Conservation (phyloP, 2,329 filamentous ascomycete genomes). For the Hymenoscyphus albidus region DNA sequence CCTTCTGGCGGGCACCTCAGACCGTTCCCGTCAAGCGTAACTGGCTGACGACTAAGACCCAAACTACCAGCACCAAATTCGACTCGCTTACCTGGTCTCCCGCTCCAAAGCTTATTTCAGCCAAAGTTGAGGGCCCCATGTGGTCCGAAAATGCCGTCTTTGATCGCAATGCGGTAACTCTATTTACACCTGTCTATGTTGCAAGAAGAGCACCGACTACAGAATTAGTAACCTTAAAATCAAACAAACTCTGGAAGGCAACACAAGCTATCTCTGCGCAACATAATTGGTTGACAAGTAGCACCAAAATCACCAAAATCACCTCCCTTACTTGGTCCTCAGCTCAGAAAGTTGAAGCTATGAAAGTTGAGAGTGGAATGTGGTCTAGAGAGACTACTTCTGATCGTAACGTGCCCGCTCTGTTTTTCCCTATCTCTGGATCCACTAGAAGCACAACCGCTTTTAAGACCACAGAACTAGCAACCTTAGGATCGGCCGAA, state of each 20-base stretch:
- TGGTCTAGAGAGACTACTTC: conserved; percentile 14
- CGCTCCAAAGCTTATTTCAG: background rate
- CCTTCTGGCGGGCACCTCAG: conserved; percentile 9
- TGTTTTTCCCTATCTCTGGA: background rate
- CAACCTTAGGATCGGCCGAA: conserved; percentile 10
- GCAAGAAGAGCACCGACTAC: background rate
- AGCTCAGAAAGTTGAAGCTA: background rate
- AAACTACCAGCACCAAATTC: conserved; percentile 3
- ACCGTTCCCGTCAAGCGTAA: background rate
- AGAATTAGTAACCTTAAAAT: background rate
- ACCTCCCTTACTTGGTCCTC: conserved; percentile 3
- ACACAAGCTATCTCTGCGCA: background rate
- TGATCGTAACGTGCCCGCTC: background rate
- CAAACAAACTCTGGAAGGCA: conserved; percentile 3
- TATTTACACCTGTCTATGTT: background rate
- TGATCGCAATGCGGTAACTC: background rate
- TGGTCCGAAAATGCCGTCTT: background rate
- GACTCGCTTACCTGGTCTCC: conserved; percentile 1
- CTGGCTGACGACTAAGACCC: conserved; percentile 2
- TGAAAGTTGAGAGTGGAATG: background rate
- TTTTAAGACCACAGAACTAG: conserved; percentile 9
- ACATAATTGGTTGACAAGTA: background rate
- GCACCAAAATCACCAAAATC: background rate
- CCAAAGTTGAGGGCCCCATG: background rate
- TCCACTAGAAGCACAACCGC: conserved; percentile 11